Evolutionary conservation across 2,329 filamentous ascomycete genomes (phyloP).

Genomic region (Coniochaeta sp.): DNA sequence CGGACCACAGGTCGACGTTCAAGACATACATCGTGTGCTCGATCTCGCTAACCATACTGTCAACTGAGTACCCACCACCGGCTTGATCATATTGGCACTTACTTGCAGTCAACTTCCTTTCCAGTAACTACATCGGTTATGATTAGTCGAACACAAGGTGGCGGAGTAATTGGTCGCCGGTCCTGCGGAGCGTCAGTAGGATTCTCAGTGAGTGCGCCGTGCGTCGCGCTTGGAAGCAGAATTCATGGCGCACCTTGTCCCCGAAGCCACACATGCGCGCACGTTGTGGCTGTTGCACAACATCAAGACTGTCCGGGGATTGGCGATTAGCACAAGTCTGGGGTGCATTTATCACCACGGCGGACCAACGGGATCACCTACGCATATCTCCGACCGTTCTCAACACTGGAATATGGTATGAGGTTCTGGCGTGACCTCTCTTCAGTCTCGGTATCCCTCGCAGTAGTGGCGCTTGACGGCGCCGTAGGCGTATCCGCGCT

Average conservation of each 20-base stretch:
- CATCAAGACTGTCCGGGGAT: constrained; percentile 49
- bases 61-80: constrained; percentile 18
- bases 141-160: constrained; percentile 80
- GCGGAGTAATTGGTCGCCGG: constrained; percentile 89
- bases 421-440: constrained; percentile 2
- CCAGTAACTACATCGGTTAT: constrained; percentile 68
- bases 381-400: constrained; percentile 3
- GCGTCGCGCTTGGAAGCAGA: constrained; percentile 2
- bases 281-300: constrained; percentile 84
- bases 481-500: not conserved
- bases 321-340: not conserved
- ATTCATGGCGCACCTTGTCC: constrained; percentile 64
- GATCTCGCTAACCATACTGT: constrained; percentile 45
- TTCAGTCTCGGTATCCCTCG: not conserved
- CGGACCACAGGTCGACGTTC: constrained; percentile 62
- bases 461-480: not conserved
- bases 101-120: constrained; percentile 80
- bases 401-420: constrained; percentile 1
- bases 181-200: constrained; percentile 47
- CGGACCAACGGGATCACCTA: not conserved
- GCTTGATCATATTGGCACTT: constrained; percentile 24
- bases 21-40: constrained; percentile 45
- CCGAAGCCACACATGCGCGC: constrained; percentile 99
- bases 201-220: not conserved
- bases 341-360: not conserved